Evolutionary conservation across 805 yeast genomes (phyloP).

Genomic region (Starmerella powellii): DNA sequence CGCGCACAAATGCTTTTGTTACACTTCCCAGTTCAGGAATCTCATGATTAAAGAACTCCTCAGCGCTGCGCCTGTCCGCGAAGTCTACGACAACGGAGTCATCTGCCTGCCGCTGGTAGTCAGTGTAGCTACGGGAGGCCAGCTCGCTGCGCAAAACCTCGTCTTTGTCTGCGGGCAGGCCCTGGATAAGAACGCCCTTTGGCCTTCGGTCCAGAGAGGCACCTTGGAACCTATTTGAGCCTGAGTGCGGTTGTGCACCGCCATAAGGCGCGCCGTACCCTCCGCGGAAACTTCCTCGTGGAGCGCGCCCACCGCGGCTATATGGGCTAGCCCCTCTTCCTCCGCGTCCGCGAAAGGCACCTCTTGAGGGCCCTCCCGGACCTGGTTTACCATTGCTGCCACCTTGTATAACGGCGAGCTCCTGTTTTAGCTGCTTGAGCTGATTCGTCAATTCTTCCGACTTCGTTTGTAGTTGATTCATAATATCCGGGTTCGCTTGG

Average conservation of each 20-base stretch:
- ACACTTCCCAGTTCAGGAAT: constrained; percentile 28
- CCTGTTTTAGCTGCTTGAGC: constrained; percentile 28
- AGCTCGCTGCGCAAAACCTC: constrained; percentile 29
- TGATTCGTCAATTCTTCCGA: constrained; percentile 27
- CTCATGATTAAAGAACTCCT: constrained; percentile 26
- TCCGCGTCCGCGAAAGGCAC: constrained; percentile 16
- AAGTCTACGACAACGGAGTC: constrained; percentile 22
- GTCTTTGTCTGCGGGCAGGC: constrained; percentile 26
- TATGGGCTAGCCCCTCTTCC: constrained; percentile 16
- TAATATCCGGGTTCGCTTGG: constrained; percentile 18
- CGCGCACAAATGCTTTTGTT: constrained; percentile 24
- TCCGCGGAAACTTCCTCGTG: constrained; percentile 22
- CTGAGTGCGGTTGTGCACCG: constrained; percentile 6
- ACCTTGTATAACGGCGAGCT: constrained; percentile 25
- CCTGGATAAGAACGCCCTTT: constrained; percentile 27
- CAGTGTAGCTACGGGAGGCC: constrained; percentile 19
- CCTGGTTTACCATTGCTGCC: not conserved
- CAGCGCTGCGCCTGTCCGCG: constrained; percentile 32
- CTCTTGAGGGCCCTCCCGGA: constrained; percentile 4
- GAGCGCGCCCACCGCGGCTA: constrained; percentile 10
- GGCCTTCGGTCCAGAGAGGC: constrained; percentile 32
- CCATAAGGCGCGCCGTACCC: constrained; percentile 23
- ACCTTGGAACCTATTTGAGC: constrained; percentile 14
- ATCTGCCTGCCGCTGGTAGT: constrained; percentile 17
- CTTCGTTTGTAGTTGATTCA: constrained; percentile 14